Evolutionary conservation across 441 rosid genomes (phyloP).

Genomic region (Francoa sonchifolia): DNA sequence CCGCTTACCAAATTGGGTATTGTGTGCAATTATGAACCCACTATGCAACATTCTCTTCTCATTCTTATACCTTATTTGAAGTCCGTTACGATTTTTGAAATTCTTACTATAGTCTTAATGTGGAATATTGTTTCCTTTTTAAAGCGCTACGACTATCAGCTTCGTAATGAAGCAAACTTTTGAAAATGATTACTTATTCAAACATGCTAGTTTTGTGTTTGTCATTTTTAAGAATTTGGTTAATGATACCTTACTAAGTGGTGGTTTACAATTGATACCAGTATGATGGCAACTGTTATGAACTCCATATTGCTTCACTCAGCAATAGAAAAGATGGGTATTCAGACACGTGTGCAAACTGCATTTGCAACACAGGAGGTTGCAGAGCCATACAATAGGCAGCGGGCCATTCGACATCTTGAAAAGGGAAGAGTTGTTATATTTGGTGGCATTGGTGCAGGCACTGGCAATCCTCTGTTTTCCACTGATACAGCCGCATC

Average conservation of each 20-base stretch:
- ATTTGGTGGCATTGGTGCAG: slow-evolving; percentile 82
- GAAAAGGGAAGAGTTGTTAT: slow-evolving; percentile 93
- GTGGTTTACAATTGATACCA: slow-evolving; percentile 13
- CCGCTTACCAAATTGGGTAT: slow-evolving; percentile 73
- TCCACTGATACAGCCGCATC: slow-evolving; percentile 88
- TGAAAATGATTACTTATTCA: too few species aligned
- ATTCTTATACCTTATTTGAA: too few species aligned
- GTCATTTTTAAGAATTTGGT: too few species aligned
- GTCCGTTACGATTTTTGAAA: too few species aligned
- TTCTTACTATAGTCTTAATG: too few species aligned
- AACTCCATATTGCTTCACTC: slow-evolving; percentile 82
- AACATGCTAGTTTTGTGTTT: too few species aligned
- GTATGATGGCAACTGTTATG: slow-evolving; percentile 97
- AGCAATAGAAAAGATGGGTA: slow-evolving; percentile 66
- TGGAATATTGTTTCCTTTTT: too few species aligned
- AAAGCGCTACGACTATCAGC: too few species aligned
- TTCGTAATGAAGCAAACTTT: too few species aligned
- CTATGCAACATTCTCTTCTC: neutral
- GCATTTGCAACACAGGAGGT: slow-evolving; percentile 57
- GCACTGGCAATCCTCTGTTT: slow-evolving; percentile 69
- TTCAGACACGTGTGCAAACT: slow-evolving; percentile 73
- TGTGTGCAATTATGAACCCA: neutral
- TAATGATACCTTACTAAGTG: too few species aligned
- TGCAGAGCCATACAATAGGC: slow-evolving; percentile 76
- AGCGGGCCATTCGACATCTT: slow-evolving; percentile 69